phyloP scores from a whole-genome alignment of 257 asterid genomes.

The Solanum pimpinellifolium region DNA sequence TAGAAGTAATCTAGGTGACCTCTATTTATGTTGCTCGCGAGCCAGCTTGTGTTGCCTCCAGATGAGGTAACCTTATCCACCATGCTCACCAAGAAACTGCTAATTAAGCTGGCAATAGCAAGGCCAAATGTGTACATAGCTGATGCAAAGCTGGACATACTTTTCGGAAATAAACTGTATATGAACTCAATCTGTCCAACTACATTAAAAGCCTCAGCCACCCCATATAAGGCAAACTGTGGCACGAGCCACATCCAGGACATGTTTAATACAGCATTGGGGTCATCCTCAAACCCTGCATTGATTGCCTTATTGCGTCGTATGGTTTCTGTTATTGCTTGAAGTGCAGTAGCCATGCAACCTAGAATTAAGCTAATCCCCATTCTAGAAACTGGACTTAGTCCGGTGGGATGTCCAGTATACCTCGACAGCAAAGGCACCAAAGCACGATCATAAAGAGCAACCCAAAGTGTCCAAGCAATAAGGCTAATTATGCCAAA shows the following conservation, averaged over 20 bases:
- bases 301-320: background rate
- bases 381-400: background rate
- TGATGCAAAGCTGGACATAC: slow-evolving; percentile 12
- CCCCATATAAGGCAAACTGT: background rate
- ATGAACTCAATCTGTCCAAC: slow-evolving; percentile 8
- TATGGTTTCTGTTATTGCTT: slow-evolving; percentile 1
- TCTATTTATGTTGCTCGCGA: background rate
- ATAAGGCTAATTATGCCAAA: background rate
- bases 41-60: background rate
- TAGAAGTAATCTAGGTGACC: background rate
- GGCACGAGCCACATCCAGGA: slow-evolving; percentile 13
- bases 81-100: background rate
- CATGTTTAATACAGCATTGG: background rate
- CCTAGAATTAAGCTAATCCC: slow-evolving; percentile 5
- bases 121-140: background rate
- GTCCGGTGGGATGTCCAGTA: background rate
- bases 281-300: background rate
- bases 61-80: background rate
- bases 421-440: background rate
- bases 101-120: background rate
- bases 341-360: background rate
- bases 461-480: background rate
- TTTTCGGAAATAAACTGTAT: slow-evolving; percentile 4
- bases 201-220: slow-evolving; percentile 7
- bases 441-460: background rate